Base-by-base conservation (phyloP, 2,329 filamentous ascomycete species). In the Epichloe amarillans region DNA sequence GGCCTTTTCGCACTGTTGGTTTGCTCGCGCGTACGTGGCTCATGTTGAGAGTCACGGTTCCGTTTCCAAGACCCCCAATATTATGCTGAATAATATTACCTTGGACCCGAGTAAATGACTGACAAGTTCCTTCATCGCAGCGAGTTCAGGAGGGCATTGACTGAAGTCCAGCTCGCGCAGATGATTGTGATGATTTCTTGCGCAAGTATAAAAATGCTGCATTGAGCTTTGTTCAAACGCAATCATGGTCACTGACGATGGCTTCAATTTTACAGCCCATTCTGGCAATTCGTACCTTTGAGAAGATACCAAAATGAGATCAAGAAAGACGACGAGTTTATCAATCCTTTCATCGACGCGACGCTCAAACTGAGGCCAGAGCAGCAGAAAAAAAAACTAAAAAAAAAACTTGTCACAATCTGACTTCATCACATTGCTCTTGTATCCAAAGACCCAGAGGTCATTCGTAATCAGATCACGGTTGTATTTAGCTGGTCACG, bases 401-500 rank as follows among this genome's bases (percentile, higher is more conserved):
- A 19, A 19, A 19, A 19, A 19, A 19, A 3, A 23, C 21, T 78
- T 57, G 5, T 60, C 79, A 52, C 89, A 86, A 62, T 79, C 79
- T 8, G 85, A 88, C 62, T 95, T 19, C 86, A 95, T 66, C 86
- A 88, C 38, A 77, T 96, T 4, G 88, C 88, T 44, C 75, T 76
- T 35, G 89, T 88, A 69, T 95, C 89, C 0, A 80, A 85, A 35
- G 79, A 84, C 62, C 73, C 74, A 52, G 77, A 74, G 49, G 78
- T 89, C 3, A 76, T 96, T 15, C 86, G 88, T 35, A 89, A 95
- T 66, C 89, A 96, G 66, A 74, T 95, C 46, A 79, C 93, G 26
- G 83, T 84, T 38, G 78, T 95, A 5, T 76, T 96, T 96, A 12
- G 90, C 90, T 1, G 89, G 88, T 7, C 78, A 86, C 30, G 90